phyloP scores from a whole-genome alignment of 140 eudicot species.

The Anethum foeniculum region DNA sequence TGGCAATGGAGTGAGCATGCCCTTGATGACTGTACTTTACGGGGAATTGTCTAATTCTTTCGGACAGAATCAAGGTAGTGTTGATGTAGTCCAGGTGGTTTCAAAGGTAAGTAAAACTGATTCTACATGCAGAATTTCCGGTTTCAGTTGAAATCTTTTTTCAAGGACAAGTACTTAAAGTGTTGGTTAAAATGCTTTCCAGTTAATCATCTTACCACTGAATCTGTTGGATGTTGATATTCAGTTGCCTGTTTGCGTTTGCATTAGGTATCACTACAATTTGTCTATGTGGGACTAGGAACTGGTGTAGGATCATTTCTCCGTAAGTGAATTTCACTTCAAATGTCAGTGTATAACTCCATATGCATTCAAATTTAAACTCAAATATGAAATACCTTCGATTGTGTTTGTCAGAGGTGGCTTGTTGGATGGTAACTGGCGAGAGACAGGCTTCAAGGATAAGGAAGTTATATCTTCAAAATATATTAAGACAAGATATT shows the following conservation, averaged over 20 bases:
- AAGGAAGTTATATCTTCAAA: constrained; percentile 21
- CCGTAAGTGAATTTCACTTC: background rate
- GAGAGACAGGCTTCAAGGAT: constrained; percentile 34
- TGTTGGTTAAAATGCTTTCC: background rate
- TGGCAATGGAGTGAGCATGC: constrained; percentile 9
- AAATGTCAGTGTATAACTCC: background rate
- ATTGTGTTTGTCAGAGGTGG: constrained; percentile 23
- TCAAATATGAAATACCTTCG: background rate
- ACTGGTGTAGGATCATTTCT: constrained; percentile 7
- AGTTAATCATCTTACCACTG: background rate
- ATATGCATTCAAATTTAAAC: background rate
- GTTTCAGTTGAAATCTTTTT: background rate
- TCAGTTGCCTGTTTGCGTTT: background rate
- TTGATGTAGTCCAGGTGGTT: background rate
- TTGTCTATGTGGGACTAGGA: constrained; percentile 8
- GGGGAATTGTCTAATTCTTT: constrained; percentile 7
- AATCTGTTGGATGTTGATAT: background rate
- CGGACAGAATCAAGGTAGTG: background rate
- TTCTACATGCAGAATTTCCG: background rate
- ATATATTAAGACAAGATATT: constrained; percentile 29
- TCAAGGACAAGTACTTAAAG: background rate
- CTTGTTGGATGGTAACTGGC: constrained; percentile 38
- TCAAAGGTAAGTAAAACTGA: background rate
- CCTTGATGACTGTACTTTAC: constrained; percentile 4
- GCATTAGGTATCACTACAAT: background rate